These are phyloP conservation scores for Xanthoceras sorbifolium DNA, from an alignment of 345 rosid species.

Conservation along the genomic window DNA sequence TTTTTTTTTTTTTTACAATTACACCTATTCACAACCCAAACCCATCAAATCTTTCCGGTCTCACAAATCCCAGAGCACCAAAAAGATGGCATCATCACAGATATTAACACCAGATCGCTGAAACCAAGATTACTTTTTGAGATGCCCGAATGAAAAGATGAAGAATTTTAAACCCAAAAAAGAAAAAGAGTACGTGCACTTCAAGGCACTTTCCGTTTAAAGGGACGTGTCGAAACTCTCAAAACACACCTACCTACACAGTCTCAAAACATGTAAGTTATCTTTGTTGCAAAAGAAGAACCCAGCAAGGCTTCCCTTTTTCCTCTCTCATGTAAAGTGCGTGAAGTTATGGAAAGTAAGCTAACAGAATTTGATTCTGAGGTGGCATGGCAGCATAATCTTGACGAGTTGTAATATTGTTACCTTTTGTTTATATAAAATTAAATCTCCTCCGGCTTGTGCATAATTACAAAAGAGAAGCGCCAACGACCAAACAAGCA, in stretches of 20 bases:
- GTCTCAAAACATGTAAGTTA: too few relatives aligned
- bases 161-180: not conserved
- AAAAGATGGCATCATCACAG: conserved; percentile 20
- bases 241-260: conserved; percentile 4
- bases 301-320: conserved; percentile 20
- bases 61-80: conserved; percentile 5
- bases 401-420: too few relatives aligned
- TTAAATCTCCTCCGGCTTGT: conserved; percentile 5
- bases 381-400: too few relatives aligned
- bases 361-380: not conserved
- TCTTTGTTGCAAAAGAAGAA: not conserved
- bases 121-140: conserved; percentile 46
- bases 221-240: conserved; percentile 31
- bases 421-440: not conserved
- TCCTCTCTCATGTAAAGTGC: conserved; percentile 36
- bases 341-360: conserved; percentile 20
- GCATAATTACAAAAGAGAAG: not conserved
- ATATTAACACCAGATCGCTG: conserved; percentile 30
- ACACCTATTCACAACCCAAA: conserved; percentile 33
- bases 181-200: conserved; percentile 29
- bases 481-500: conserved; percentile 14
- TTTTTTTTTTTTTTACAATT: too few relatives aligned
- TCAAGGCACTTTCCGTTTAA: conserved; percentile 27
- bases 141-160: conserved; percentile 21
- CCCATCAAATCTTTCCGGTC: conserved; percentile 31